Conservation (phyloP, 2,329 filamentous ascomycete genomes). For the Colletotrichum cereale region DNA sequence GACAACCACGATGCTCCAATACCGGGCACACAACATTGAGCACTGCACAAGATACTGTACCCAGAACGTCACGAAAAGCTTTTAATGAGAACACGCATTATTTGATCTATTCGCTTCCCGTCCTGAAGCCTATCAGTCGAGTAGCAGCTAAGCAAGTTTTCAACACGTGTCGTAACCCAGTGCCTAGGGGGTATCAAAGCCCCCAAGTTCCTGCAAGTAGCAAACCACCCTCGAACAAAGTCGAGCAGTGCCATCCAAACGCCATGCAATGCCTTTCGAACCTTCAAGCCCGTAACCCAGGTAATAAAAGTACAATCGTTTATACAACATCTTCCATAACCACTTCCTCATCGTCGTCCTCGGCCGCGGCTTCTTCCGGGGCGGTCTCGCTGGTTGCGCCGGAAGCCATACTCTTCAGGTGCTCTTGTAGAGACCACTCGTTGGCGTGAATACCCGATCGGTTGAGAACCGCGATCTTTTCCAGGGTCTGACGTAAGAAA, state of each 20-base stretch:
- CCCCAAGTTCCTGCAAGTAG: slow-evolving; percentile 19
- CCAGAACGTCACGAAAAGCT: no score
- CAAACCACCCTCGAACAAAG: neutral
- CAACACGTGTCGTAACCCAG: slow-evolving; percentile 5
- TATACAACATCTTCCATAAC: slow-evolving; percentile 85
- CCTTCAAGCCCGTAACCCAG: neutral
- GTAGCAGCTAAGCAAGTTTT: slow-evolving; percentile 13
- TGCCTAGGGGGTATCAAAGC: slow-evolving; percentile 31
- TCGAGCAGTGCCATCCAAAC: slow-evolving; percentile 23
- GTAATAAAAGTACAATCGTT: slow-evolving; percentile 6
- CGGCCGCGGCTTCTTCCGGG: slow-evolving; percentile 67
- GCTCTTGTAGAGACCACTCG: slow-evolving; percentile 83
- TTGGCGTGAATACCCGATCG: slow-evolving; percentile 88
- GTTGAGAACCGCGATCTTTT: slow-evolving; percentile 85
- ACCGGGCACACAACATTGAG: neutral
- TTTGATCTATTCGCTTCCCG: neutral
- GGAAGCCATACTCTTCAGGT: slow-evolving; percentile 50
- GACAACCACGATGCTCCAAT: neutral
- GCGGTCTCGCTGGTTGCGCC: slow-evolving; percentile 47
- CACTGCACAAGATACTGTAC: neutral
- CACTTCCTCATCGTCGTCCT: slow-evolving; percentile 74
- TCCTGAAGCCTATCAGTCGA: neutral
- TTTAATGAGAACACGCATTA: neutral
- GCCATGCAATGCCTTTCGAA: slow-evolving; percentile 30
- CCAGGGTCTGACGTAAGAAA: slow-evolving; percentile 88